Evolutionary conservation across 768 basidiomycete genomes (phyloP), one percentile per base, ranked within the genome.

Genomic region (Daedalea quercina): DNA sequence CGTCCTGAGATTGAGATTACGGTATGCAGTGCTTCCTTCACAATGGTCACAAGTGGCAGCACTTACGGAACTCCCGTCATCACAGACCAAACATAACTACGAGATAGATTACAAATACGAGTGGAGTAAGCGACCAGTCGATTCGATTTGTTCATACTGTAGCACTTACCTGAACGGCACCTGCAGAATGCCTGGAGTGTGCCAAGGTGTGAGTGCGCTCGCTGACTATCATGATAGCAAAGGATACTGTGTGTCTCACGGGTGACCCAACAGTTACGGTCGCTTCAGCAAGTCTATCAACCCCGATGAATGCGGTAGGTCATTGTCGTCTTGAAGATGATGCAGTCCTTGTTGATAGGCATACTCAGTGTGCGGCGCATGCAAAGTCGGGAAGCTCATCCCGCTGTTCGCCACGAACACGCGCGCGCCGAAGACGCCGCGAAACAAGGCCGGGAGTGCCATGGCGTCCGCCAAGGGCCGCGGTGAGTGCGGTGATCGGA

Each of bases 211-310:
- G 60, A 56, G 78, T 53, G 11, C 3, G 26, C 24, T 33, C 26
- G 37, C 37, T 31, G 13, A 15, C 15, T 24, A 17, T 8, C 6
- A 4, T 31, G 28, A 31, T 31, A 6, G 4, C 28, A 31, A 11
- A 11, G 28, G 19, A 3, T 44, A 42, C 20, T n/a, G 9, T 17
- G 12, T 40, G 13, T 20, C 19, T 35, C 2, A 20, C 44, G 13
- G 9, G 37, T 51, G 31, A 52, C 56, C 35, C 34, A 25, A 19
- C 56, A 88, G 87, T 48, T 89, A 89, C 60, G 87, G 87, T 15
- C 78, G 87, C 28, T 81, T 82, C 60, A 84, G 79, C 62, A 89
- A 84, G 54, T 88, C 86, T 19, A 88, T 88, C 57, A 72, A 74
- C 13, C 76, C 83, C 13, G 76, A 81, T 28, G 77, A 82, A 71